These are phyloP conservation scores for Coprinellus micaceus DNA, from an alignment of 768 basidiomycete genomes.

Conservation along the genomic window DNA sequence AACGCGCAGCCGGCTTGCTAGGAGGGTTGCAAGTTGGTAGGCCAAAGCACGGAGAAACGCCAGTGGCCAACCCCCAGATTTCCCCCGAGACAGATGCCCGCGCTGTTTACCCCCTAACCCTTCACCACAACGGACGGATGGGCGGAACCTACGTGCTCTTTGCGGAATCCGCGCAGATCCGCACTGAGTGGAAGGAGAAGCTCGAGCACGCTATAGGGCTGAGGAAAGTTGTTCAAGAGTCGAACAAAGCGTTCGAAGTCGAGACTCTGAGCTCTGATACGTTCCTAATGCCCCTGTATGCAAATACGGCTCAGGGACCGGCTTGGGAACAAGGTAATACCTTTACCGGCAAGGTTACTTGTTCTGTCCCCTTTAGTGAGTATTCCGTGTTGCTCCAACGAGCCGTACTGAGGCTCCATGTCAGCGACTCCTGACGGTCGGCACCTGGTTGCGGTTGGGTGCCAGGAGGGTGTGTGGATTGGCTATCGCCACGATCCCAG, in stretches of 20 bases:
- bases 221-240: conserved; percentile 84
- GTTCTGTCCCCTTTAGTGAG: conserved; percentile 89
- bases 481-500: conserved; percentile 87
- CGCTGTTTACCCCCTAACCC: conserved; percentile 80
- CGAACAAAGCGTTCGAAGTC: conserved; percentile 92
- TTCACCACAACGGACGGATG: conserved; percentile 84
- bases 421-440: conserved; percentile 82
- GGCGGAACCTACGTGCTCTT: conserved; percentile 87
- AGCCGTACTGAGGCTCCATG: not conserved
- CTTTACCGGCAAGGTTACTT: conserved; percentile 84
- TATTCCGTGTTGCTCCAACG: conserved; percentile 23
- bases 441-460: conserved; percentile 87
- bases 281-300: conserved; percentile 72
- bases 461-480: conserved; percentile 97
- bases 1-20: conserved; percentile 70
- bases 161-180: conserved; percentile 72
- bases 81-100: conserved; percentile 59
- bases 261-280: conserved; percentile 87
- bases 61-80: conserved; percentile 15
- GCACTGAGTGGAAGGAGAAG: conserved; percentile 86
- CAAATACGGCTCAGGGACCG: conserved; percentile 42
- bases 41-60: conserved; percentile 15
- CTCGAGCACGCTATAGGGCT: conserved; percentile 84
- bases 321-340: conserved; percentile 74
- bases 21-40: conserved; percentile 45